Conservation (phyloP, 345 rosid species). For the Linum trigynum region DNA sequence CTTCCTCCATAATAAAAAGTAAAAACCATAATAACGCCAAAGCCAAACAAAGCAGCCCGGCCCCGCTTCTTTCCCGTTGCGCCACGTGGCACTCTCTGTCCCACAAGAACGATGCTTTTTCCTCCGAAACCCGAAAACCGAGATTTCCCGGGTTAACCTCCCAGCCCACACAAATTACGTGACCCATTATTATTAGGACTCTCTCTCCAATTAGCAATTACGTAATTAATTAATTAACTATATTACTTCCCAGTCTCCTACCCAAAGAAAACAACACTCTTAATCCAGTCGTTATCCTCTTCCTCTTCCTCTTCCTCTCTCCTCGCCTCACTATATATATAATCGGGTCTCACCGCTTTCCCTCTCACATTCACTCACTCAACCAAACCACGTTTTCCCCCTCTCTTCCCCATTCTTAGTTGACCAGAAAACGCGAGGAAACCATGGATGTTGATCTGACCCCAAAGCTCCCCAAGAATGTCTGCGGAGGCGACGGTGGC, state of each 20-base stretch:
- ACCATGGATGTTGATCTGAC: conserved; percentile 22
- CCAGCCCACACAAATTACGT: not conserved
- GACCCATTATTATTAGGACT: not conserved
- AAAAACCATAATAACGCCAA: not conserved
- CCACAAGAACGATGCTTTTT: not conserved
- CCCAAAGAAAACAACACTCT: not conserved
- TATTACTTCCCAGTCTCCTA: too few species aligned
- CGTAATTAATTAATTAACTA: too few species aligned
- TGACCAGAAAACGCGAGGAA: not conserved
- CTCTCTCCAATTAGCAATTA: not conserved
- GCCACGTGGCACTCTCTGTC: not conserved
- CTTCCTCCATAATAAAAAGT: too few species aligned
- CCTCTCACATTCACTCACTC: too few species aligned
- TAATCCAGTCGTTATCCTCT: not conserved
- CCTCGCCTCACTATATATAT: not conserved
- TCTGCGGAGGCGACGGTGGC: conserved; percentile 27
- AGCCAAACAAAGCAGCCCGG: not conserved
- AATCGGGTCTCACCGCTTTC: too few species aligned
- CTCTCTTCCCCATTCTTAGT: not conserved
- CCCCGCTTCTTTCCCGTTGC: not conserved
- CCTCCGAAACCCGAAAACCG: not conserved
- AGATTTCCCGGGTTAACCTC: not conserved
- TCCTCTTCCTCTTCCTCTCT: not conserved
- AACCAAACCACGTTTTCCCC: not conserved
- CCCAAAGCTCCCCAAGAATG: conserved; percentile 15